A percentile compares a stretch with the other conserved stretches of the same genome.
These are phyloP conservation scores for Podospora pseudopauciseta DNA, from an alignment of 495 filamentous ascomycete species.

Conservation along the genomic window DNA sequence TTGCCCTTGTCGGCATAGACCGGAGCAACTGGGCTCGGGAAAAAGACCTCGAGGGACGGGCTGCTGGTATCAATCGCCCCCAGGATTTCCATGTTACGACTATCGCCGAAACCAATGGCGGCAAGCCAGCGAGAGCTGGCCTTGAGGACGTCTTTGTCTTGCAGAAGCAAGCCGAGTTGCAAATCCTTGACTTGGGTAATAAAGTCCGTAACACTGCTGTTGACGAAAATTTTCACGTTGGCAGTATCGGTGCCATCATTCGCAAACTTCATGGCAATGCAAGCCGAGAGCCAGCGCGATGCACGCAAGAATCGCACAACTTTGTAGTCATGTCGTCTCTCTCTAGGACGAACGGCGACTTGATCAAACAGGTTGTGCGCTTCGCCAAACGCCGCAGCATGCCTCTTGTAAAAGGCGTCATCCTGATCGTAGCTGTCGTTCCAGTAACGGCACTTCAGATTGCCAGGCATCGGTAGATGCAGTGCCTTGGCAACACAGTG, in stretches of 20 bases:
- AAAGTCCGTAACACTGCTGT: constrained; percentile 7
- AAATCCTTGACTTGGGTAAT: not conserved
- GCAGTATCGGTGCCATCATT: constrained; percentile 1
- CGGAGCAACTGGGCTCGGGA: not conserved
- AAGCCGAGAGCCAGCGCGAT: constrained; percentile 27
- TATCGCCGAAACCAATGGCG: constrained; percentile 7
- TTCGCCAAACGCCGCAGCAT: constrained; percentile 17
- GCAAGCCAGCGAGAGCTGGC: constrained; percentile 12
- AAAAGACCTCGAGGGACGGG: not conserved
- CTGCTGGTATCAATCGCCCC: not conserved
- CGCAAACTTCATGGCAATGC: constrained; percentile 17
- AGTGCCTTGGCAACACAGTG: constrained; percentile 30
- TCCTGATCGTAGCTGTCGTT: constrained; percentile 7
- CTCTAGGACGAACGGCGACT: constrained; percentile 23
- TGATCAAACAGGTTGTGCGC: constrained; percentile 21
- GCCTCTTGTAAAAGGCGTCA: constrained; percentile 19
- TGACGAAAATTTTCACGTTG: constrained; percentile 18
- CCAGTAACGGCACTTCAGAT: constrained; percentile 27
- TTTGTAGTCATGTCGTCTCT: constrained; percentile 26
- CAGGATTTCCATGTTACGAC: not conserved
- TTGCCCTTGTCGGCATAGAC: not conserved
- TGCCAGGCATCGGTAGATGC: constrained; percentile 24
- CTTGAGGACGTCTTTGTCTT: not conserved
- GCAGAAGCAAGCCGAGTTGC: not conserved
- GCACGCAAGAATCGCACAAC: constrained; percentile 23